These are phyloP conservation scores for Cantharellus cinnabarinus DNA, from an alignment of 768 basidiomycete species.

Conservation along the genomic window DNA sequence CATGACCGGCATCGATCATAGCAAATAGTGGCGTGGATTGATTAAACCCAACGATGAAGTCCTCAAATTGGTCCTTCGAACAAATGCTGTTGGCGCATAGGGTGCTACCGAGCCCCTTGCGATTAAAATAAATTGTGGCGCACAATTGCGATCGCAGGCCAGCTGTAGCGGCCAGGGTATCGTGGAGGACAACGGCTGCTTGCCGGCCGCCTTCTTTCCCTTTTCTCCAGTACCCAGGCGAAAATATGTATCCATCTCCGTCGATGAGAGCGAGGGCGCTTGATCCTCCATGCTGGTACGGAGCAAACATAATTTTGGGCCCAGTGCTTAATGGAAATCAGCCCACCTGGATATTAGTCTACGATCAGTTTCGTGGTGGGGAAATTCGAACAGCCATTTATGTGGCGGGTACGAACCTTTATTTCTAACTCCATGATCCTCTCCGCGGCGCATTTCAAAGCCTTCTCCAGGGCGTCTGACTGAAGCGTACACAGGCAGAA, in stretches of 20 bases:
- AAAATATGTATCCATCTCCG: constrained; percentile 3
- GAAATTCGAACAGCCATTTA: no score
- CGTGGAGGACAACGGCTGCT: neutral
- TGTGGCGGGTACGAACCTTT: no score
- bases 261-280: neutral
- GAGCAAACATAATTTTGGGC: no score
- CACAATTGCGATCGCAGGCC: neutral
- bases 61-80: constrained; percentile 24
- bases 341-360: no score
- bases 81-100: neutral
- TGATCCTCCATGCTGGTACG: neutral
- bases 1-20: constrained; percentile 48
- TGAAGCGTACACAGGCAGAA: no score
- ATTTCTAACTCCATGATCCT: no score
- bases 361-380: no score
- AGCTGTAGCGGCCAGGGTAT: neutral
- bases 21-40: constrained; percentile 44
- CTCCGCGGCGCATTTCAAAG: no score
- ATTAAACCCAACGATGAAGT: constrained; percentile 50
- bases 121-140: neutral
- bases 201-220: constrained; percentile 1
- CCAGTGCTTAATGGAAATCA: no score
- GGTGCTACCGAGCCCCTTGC: neutral
- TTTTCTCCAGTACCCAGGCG: neutral
- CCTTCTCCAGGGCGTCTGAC: no score